phyloP scores from a whole-genome alignment of 73 alveolate genomes.

The Paramecium sonneborni region DNA sequence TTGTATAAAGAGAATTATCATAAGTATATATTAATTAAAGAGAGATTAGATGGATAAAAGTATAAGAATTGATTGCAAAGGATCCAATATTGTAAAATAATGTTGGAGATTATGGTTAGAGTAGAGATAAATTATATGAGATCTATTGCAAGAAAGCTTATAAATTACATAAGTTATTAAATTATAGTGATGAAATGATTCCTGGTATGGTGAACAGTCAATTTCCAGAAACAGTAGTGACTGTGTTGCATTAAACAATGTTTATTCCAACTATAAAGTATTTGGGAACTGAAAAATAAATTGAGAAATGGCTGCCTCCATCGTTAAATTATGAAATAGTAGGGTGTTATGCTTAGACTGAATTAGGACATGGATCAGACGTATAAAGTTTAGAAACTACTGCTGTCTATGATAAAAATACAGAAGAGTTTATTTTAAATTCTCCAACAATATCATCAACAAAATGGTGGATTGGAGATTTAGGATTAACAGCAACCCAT shows the following conservation, averaged over 20 bases:
- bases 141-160: conserved; percentile 47
- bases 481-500: conserved; percentile 80
- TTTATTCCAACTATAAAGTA: conserved; percentile 68
- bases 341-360: conserved; percentile 88
- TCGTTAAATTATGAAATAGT: conserved; percentile 64
- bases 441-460: conserved; percentile 81
- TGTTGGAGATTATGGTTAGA: conserved; percentile 44
- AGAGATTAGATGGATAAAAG: conserved; percentile 36
- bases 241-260: conserved; percentile 68
- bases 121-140: conserved; percentile 55
- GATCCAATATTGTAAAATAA: conserved; percentile 60
- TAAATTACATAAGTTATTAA: not conserved
- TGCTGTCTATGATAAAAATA: conserved; percentile 80
- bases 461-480: conserved; percentile 90
- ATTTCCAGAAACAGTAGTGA: conserved; percentile 38
- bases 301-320: conserved; percentile 69
- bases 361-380: conserved; percentile 91
- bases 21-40: not conserved
- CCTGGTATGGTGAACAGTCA: conserved; percentile 19
- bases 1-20: not conserved
- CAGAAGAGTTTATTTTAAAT: conserved; percentile 75
- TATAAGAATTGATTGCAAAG: conserved; percentile 48
- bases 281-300: conserved; percentile 80
- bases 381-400: conserved; percentile 84
- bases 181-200: conserved; percentile 27